Base-by-base conservation (phyloP, 2,329 filamentous ascomycete species). In the Penicillium sp. region DNA sequence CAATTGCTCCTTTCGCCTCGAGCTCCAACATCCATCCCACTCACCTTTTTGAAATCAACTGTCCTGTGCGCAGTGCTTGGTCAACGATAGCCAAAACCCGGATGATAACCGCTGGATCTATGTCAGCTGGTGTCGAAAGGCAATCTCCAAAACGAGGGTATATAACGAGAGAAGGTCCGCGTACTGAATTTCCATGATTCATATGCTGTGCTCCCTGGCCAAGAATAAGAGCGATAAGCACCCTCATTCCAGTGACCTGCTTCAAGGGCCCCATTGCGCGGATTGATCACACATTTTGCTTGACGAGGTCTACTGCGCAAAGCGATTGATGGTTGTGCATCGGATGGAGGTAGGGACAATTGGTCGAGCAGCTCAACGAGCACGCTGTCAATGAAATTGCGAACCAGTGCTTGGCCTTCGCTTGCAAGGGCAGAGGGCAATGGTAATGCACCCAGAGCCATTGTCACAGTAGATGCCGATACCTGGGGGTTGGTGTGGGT, bases 1-100 rank as follows among this genome's bases (percentile, higher is more conserved):
- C 12, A 7, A 17, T 1, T 34, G 14, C 35, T 12, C 12, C 1
- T 11, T 17, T 41, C 12, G 35, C 17, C 15, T 38, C 17, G 37
- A 20, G 37, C 7, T 4, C n/a, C 7, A 28, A 37, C 14, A 20
- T 11, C 7, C 8, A 17, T 67, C n/a, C 4, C 10, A 49, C 54
- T 39, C n/a, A 85, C 85, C 85, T 79, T 70, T 88, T 88, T 0
- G 84, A 86, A 60, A 86, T 76, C 10, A 81, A 69, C 17, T 78
- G 70, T 45, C 82, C 76, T 2, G 76, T 75, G 7, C 76, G 67
- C 20, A 88, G 73, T 5, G 82, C 81, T 61, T 82, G 76, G 38
- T 85, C 81, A 53, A 88, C 78, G 15, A 85, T 77, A 43, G 83
- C 79, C 8, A 88, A 71, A 8, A 88, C 81, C 5, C 83, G 80